Conservation (phyloP, 2,329 filamentous ascomycete genomes). For the Phaeophleospora eucalypticola region DNA sequence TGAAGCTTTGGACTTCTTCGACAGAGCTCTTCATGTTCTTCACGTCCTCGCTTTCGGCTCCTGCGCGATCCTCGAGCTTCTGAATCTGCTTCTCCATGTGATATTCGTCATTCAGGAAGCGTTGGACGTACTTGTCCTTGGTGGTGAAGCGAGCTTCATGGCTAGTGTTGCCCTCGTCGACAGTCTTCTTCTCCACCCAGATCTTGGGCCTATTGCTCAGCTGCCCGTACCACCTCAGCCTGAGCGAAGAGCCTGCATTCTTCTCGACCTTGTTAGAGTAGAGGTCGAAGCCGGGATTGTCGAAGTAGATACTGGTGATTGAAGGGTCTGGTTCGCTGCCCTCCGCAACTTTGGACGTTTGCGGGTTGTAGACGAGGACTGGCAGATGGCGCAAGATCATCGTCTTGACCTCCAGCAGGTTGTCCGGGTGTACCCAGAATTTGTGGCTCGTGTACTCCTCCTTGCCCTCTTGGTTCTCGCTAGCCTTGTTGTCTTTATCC, state of each 20-base stretch:
- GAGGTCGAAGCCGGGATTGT: constrained; percentile 78
- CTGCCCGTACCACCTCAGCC: constrained; percentile 88
- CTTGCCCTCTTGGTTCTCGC: constrained; percentile 19
- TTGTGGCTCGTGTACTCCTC: constrained; percentile 33
- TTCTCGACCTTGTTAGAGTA: constrained; percentile 82
- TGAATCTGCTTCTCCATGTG: constrained; percentile 85
- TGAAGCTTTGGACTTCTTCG: constrained; percentile 72
- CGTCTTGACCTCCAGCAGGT: constrained; percentile 94
- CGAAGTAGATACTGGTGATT: constrained; percentile 94
- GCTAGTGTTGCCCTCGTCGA: constrained; percentile 70
- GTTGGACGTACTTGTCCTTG: constrained; percentile 90
- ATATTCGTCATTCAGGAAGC: constrained; percentile 82
- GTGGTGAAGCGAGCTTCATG: constrained; percentile 76
- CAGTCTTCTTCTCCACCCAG: constrained; percentile 82
- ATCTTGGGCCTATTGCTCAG: constrained; percentile 75
- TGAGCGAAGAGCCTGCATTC: constrained; percentile 73
- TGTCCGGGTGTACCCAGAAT: constrained; percentile 92
- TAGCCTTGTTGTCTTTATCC: constrained; percentile 12
- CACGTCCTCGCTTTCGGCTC: constrained; percentile 62
- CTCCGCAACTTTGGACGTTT: constrained; percentile 76
- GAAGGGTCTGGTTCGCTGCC: constrained; percentile 74
- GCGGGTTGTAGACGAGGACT: constrained; percentile 87
- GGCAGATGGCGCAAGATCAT: constrained; percentile 87
- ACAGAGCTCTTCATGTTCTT: constrained; percentile 68
- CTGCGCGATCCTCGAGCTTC: constrained; percentile 76